Evolutionary conservation across 805 yeast species (phyloP).

Genomic region (Saccharomycopsis capsularis): DNA sequence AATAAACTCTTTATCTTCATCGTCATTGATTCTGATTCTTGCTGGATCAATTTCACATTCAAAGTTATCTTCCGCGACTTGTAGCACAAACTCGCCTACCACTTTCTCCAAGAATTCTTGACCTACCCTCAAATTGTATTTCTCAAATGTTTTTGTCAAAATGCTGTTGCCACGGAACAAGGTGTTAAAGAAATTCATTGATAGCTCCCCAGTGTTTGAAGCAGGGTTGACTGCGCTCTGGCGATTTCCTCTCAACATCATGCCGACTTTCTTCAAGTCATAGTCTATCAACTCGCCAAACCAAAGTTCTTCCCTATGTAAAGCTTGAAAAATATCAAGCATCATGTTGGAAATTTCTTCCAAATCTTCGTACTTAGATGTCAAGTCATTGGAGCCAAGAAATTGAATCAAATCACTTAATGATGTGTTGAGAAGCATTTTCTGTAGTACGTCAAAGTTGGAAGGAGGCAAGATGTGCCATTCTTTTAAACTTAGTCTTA

Average conservation of each 20-base stretch:
- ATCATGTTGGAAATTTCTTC: conserved; percentile 53
- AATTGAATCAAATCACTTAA: conserved; percentile 46
- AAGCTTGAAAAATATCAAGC: conserved; percentile 67
- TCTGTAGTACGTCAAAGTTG: conserved; percentile 56
- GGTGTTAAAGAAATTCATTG: conserved; percentile 46
- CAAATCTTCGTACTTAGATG: conserved; percentile 35
- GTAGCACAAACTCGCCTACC: conserved; percentile 59
- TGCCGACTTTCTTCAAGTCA: conserved; percentile 44
- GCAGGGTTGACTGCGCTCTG: not conserved
- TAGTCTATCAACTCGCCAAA: conserved; percentile 58
- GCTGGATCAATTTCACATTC: conserved; percentile 79
- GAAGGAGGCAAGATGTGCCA: conserved; percentile 53
- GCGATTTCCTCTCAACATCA: conserved; percentile 1
- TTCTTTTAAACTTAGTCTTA: conserved; percentile 44
- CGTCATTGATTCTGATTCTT: conserved; percentile 34
- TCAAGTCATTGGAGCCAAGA: conserved; percentile 29
- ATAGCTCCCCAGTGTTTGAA: not conserved
- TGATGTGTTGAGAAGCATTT: conserved; percentile 48
- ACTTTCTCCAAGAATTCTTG: conserved; percentile 68
- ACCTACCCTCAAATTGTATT: conserved; percentile 69
- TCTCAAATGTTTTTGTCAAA: conserved; percentile 74
- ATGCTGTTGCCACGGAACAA: conserved; percentile 82
- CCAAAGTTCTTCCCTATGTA: conserved; percentile 66
- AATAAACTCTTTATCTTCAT: conserved; percentile 33
- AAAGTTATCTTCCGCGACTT: conserved; percentile 44